A percentile compares a stretch with the other conserved stretches of the same genome.
Conservation (phyloP, 768 basidiomycete genomes). For the Nidula microcarpa region DNA sequence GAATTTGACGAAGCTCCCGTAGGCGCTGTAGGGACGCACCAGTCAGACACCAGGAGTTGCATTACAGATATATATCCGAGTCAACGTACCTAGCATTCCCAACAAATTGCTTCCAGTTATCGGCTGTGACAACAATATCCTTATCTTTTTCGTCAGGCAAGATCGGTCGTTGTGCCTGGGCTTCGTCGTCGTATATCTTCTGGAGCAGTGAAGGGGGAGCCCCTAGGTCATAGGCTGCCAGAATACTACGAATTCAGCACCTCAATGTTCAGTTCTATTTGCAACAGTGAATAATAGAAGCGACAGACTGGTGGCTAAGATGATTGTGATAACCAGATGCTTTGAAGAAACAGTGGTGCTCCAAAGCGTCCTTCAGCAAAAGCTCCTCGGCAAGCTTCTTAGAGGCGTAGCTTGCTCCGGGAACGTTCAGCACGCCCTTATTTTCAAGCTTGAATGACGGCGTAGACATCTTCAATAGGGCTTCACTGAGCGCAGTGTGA, state of each 20-base stretch:
- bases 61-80: background rate
- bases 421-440: conserved; percentile 39
- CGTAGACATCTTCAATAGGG: no score
- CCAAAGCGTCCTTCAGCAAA: conserved; percentile 42
- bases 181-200: conserved; percentile 44
- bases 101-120: conserved; percentile 47
- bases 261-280: background rate
- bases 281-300: background rate
- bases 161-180: conserved; percentile 33
- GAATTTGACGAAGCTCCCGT: conserved; percentile 31
- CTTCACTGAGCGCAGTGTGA: no score
- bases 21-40: conserved; percentile 22
- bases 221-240: conserved; percentile 57
- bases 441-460: no score
- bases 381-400: conserved; percentile 40
- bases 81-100: conserved; percentile 35
- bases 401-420: conserved; percentile 40
- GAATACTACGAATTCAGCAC: conserved; percentile 33
- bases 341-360: conserved; percentile 49
- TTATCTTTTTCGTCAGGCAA: conserved; percentile 29
- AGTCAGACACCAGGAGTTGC: background rate
- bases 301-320: conserved; percentile 52
- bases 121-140: conserved; percentile 28
- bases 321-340: conserved; percentile 48
- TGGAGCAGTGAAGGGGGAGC: conserved; percentile 41